Percentiles rank a stretch among this genome's conserved stretches.
Evolutionary conservation across 306 rosid genomes (phyloP).

Genomic region (Coriaria nepalensis): DNA sequence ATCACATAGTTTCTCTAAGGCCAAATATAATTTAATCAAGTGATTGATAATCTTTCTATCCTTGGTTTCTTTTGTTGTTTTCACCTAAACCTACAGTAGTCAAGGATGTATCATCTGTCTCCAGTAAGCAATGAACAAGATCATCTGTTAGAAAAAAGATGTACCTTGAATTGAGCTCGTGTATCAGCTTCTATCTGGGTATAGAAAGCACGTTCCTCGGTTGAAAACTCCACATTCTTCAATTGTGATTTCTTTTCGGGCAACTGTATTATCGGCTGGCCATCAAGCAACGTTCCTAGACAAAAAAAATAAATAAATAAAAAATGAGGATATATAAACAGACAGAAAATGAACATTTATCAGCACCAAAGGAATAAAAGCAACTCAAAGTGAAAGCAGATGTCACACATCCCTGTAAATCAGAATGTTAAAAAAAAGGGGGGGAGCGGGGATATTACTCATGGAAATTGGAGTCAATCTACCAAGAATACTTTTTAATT

Average conservation of each 20-base stretch:
- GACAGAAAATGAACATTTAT: not conserved
- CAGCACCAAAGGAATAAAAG: slow-evolving; percentile 9
- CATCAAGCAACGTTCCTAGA: slow-evolving; percentile 76
- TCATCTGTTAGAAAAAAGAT: slow-evolving; percentile 4
- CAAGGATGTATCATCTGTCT: not conserved
- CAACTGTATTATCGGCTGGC: slow-evolving; percentile 73
- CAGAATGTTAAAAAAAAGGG: no score
- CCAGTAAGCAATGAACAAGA: not conserved
- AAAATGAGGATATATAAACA: no score
- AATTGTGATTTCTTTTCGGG: slow-evolving; percentile 66
- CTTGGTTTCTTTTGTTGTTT: no score
- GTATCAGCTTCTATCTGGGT: slow-evolving; percentile 84
- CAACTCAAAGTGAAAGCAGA: slow-evolving; percentile 10
- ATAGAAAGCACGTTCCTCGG: slow-evolving; percentile 90
- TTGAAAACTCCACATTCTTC: slow-evolving; percentile 66
- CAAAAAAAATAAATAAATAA: slow-evolving; percentile 15
- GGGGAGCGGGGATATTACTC: no score
- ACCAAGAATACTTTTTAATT: no score
- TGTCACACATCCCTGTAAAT: not conserved
- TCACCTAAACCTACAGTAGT: no score
- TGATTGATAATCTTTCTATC: no score
- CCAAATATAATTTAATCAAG: no score
- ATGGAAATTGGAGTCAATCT: no score
- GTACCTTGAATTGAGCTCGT: slow-evolving; percentile 81
- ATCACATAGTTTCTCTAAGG: no score